Evolutionary conservation across 139 green algal species (phyloP).

Genomic region (Ostreobium quekettii): DNA sequence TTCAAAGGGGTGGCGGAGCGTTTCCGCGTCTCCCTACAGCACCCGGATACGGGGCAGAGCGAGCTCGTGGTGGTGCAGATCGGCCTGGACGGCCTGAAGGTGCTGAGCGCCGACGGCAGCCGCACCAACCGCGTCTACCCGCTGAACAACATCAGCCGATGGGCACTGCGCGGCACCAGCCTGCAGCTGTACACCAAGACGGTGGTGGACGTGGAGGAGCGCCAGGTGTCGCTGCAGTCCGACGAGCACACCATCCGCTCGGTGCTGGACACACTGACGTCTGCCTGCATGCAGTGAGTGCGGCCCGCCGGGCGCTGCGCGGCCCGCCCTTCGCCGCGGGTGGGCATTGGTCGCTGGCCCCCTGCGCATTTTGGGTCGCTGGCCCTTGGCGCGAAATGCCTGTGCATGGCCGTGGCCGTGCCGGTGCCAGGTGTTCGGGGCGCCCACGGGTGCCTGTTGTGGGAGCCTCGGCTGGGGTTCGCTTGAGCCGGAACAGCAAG

Average conservation of each 20-base stretch:
- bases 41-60: neutral
- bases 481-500: too few species aligned
- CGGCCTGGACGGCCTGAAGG: constrained; percentile 67
- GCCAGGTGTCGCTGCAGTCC: constrained; percentile 52
- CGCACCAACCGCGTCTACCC: constrained; percentile 58
- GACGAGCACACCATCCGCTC: constrained; percentile 54
- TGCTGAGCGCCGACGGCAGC: constrained; percentile 38
- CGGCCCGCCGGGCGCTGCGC: neutral
- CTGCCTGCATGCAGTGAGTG: constrained; percentile 73
- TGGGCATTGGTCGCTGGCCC: too few species aligned
- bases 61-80: constrained; percentile 57
- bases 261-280: constrained; percentile 76
- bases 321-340: neutral
- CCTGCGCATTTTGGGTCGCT: too few species aligned
- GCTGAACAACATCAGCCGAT: constrained; percentile 69
- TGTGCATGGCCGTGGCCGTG: too few species aligned
- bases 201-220: constrained; percentile 72
- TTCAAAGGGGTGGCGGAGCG: too few species aligned
- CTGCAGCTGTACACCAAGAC: constrained; percentile 74
- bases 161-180: constrained; percentile 41
- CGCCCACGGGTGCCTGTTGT: too few species aligned
- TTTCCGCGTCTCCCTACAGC: constrained; percentile 5
- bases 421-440: too few species aligned
- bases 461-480: too few species aligned
- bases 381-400: too few species aligned